Evolutionary conservation across 2,329 filamentous ascomycete genomes (phyloP).

Genomic region (Achaetomium macrosporum): DNA sequence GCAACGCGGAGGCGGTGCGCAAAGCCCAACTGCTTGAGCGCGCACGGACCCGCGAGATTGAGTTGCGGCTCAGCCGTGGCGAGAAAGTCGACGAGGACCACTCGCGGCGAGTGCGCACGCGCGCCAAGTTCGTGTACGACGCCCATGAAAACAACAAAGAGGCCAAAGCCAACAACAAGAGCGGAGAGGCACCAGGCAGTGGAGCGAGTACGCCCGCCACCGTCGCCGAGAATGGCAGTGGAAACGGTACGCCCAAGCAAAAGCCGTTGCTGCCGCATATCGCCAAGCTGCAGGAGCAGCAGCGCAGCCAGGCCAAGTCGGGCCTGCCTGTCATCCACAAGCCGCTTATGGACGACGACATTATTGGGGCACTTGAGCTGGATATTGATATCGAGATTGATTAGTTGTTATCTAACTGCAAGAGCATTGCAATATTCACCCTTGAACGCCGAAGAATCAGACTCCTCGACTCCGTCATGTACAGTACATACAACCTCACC

Average conservation of each 20-base stretch:
- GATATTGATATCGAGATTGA: constrained; percentile 70
- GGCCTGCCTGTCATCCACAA: constrained; percentile 66
- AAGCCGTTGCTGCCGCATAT: constrained; percentile 42
- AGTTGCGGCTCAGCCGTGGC: constrained; percentile 56
- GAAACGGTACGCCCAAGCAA: constrained; percentile 37
- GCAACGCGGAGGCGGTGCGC: constrained; percentile 85
- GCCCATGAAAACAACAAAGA: constrained; percentile 37
- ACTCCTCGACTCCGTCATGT: no score
- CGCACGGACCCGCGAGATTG: constrained; percentile 53
- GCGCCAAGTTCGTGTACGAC: constrained; percentile 63
- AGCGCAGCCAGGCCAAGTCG: constrained; percentile 44
- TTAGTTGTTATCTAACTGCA: neutral
- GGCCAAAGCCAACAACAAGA: constrained; percentile 23
- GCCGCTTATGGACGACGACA: constrained; percentile 82
- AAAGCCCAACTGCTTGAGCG: constrained; percentile 82
- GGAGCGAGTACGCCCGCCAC: constrained; percentile 37
- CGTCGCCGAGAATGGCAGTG: constrained; percentile 19
- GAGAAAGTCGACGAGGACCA: constrained; percentile 55
- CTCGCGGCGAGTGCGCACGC: constrained; percentile 58
- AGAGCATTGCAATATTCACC: neutral
- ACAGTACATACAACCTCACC: no score
- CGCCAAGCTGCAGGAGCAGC: constrained; percentile 48
- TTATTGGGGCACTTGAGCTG: constrained; percentile 82
- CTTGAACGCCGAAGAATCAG: neutral
- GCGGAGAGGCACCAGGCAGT: constrained; percentile 39